phyloP scores from a whole-genome alignment of 192 early-diverging fungal species.

The Backusella circina region DNA sequence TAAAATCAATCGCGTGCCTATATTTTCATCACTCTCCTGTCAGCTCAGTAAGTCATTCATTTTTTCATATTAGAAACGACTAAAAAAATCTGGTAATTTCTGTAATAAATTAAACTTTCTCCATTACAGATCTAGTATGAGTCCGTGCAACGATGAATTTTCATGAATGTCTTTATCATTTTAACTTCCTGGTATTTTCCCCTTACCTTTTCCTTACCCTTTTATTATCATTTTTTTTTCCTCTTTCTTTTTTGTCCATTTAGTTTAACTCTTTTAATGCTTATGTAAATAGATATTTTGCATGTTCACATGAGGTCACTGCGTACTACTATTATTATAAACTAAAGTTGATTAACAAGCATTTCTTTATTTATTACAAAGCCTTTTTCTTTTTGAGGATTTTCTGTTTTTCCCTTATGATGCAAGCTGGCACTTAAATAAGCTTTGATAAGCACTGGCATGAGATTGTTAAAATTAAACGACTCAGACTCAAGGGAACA shows the following conservation, averaged over 20 bases:
- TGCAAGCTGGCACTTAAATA: background rate
- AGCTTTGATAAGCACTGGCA: background rate
- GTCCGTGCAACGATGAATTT: background rate
- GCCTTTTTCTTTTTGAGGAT: background rate
- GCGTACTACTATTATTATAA: background rate
- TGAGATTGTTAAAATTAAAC: background rate
- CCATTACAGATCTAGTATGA: background rate
- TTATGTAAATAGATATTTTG: background rate
- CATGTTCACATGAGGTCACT: background rate
- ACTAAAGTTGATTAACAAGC: background rate
- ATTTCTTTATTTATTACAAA: background rate
- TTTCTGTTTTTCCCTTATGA: background rate
- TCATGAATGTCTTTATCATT: background rate
- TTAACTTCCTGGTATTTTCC: background rate
- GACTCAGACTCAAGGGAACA: background rate
- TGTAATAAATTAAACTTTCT: background rate
- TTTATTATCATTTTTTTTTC: background rate
- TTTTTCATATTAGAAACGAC: background rate
- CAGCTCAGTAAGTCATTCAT: background rate
- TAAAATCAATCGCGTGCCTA: conserved; percentile 2
- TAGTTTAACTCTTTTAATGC: background rate
- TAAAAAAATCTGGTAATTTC: background rate
- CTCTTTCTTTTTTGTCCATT: background rate
- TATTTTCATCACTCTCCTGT: background rate
- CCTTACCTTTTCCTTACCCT: background rate